Base-by-base conservation (phyloP, 495 filamentous ascomycete genomes). In the Tuber microsphaerosporum region DNA sequence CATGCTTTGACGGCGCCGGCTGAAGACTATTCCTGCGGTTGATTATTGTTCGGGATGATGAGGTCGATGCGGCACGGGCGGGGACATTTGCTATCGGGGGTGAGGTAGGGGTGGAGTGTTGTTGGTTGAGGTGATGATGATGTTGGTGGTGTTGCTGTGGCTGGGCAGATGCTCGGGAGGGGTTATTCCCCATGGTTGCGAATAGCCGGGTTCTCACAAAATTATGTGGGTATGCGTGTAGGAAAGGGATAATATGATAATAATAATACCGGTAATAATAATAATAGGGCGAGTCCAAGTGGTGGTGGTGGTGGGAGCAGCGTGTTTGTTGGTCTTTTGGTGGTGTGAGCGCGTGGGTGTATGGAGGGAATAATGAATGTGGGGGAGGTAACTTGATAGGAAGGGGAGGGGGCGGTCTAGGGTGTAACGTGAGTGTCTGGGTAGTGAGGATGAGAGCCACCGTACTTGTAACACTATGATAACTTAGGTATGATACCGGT, bases 131-230 rank as follows among this genome's bases (percentile, higher is more conserved):
- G 51, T 76, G 80, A 56, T 75, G 80, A 56, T 75, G 80, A 46
- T 78, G 81, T 69, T 75, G 79, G 51, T 70, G 75, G 42, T 77
- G 78, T n/a, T 69, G 71, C n/a, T 77, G 78, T 14, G 75, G 78
- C 9, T 77, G 71, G 76, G 77, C 14, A 76, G 76, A 12, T 80
- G 78, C 2, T 77, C 81, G 81, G 70, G 81, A 82, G 75, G 81
- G 80, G 80, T 82, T 82, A 44, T 82, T 82, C 37, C 81, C 81
- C 81, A 82, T 82, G 76, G 70, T 81, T 79, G 26, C 26, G 69
- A 77, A 72, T 61, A 74, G 77, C 46, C 56, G 56, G 56, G 56
- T 65, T 31, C 26, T 17, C 56, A 34, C 56, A 65, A 65, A 65
- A 65, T 65, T 65, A 65, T 65, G 56, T 65, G 26, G 56, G 56